phyloP scores from a whole-genome alignment of 2,329 filamentous ascomycete species.

The Fusarium pseudonygamai region DNA sequence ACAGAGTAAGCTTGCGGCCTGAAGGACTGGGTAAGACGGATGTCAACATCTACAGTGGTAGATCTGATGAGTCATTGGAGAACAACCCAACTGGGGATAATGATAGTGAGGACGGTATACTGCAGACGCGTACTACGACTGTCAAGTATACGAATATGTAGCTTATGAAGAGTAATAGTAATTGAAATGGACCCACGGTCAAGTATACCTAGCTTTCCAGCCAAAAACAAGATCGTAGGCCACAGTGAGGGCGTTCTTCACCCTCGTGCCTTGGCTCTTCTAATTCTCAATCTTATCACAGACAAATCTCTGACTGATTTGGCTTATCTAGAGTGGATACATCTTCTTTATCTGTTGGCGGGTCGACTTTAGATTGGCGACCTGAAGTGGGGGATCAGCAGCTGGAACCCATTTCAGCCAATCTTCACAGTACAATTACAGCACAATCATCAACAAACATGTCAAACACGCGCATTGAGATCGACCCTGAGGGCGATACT shows the following conservation, averaged over 20 bases:
- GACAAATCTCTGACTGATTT: neutral
- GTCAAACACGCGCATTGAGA: neutral
- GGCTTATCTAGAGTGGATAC: neutral
- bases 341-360: neutral
- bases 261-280: neutral
- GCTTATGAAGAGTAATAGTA: neutral
- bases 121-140: constrained; percentile 3
- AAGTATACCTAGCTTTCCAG: neutral
- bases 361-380: neutral
- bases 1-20: neutral
- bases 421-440: neutral
- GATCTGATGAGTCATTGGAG: neutral
- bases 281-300: neutral
- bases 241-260: neutral
- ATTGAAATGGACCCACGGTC: neutral
- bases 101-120: constrained; percentile 6
- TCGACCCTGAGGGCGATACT: neutral
- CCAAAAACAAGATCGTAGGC: fast-evolving
- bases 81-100: neutral
- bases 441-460: neutral
- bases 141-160: neutral
- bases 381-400: neutral
- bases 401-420: neutral
- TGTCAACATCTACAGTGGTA: neutral
- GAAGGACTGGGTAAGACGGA: neutral